Base-by-base conservation (phyloP, 768 basidiomycete species). In the Chiua virens region DNA sequence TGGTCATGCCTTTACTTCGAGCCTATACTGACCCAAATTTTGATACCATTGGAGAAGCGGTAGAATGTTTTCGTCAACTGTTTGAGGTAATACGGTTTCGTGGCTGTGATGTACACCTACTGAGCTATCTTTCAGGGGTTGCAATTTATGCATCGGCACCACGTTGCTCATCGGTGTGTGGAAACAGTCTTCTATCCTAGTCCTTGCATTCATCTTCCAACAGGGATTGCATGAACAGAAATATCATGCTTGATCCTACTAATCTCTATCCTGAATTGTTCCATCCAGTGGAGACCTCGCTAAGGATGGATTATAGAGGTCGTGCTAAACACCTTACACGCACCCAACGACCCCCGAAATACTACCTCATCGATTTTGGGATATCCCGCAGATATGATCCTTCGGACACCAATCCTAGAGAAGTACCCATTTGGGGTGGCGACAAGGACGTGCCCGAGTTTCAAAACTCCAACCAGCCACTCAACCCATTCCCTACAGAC, bases 391-490 rank as follows among this genome's bases (percentile, higher is more conserved):
- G 45, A 13, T 75, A 69, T 41, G 56, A 53, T 9, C 66, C 72
- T 0, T 43, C 61, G 0, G 60, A 70, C 8, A 48, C 60, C 5
- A 44, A 60, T 0, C 71, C 73, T 0, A 56, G 56, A 0, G 71
- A 68, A 35, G 35, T 52, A 4, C 65, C 71, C 0, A 62, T 74
- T 7, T 53, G 55, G 9, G 78, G 76, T 1, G 76, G 72, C 2
- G 78, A 82, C 57, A 70, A 68, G 49, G 63, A 71, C 1, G 71
- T 69, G 0, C 77, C 77, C 1, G 76, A 77, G 43, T 71, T 68
- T 46, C 60, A 68, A 18, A 57, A 60, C 6, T 57, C 47, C 6
- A 18, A 50, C 4, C 20, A 55, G 2, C 67, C 60, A 0, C 61
- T 63, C n/a, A 57, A 79, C 48, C 74, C 75, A 1, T 79, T 78